A percentile compares a stretch with the other conserved stretches of the same genome.
phyloP scores from a whole-genome alignment of 768 basidiomycete genomes.

The Mycena vitilis region DNA sequence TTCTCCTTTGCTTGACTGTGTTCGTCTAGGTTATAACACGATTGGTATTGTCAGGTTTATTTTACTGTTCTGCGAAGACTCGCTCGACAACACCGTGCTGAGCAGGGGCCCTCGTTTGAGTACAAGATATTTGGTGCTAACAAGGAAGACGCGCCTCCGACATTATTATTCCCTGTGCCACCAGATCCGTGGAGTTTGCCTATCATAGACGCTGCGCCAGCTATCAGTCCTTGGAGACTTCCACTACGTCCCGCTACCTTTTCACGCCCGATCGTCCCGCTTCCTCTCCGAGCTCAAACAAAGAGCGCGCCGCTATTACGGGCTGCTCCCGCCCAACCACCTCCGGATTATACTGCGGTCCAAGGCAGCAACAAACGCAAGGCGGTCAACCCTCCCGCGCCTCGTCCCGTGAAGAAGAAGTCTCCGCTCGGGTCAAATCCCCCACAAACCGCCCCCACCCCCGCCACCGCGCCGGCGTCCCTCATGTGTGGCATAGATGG shows the following conservation, averaged over 20 bases:
- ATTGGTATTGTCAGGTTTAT: not conserved
- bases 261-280: too few relatives aligned
- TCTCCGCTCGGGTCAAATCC: not conserved
- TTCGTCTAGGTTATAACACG: not conserved
- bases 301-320: not conserved
- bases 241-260: not conserved
- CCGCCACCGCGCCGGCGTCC: not conserved
- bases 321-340: not conserved
- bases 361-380: conserved; percentile 4
- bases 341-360: not conserved
- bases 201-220: conserved; percentile 4
- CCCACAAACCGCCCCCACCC: not conserved
- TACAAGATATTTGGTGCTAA: conserved; percentile 13
- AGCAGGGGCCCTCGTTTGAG: conserved; percentile 1
- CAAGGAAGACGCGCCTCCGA: conserved; percentile 1
- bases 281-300: not conserved
- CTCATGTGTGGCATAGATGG: not conserved
- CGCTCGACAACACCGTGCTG: conserved; percentile 3
- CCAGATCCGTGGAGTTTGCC: conserved; percentile 10
- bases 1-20: not conserved
- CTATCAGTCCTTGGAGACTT: conserved; percentile 2
- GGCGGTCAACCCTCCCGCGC: not conserved
- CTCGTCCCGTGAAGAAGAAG: not conserved
- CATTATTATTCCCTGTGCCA: not conserved
- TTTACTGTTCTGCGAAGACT: not conserved